phyloP scores from a whole-genome alignment of 352 stramenopile species.

The Globisporangium mamillatum region DNA sequence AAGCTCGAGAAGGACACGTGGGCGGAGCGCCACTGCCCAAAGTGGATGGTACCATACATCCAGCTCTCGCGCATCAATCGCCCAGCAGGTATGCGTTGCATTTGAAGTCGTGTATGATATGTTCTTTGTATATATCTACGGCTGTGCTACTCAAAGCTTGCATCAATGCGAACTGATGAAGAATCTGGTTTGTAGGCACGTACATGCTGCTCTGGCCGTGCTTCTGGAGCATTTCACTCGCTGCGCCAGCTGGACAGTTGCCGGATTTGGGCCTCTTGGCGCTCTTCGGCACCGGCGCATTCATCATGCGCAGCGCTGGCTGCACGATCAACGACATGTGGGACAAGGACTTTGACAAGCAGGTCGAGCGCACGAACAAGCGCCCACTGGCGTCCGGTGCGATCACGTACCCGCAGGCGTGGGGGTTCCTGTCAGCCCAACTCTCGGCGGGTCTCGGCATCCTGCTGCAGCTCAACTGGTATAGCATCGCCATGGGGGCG shows the following conservation, averaged over 20 bases:
- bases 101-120: background rate
- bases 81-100: conserved; percentile 40
- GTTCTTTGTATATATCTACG: too few species aligned
- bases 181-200: conserved; percentile 52
- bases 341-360: conserved; percentile 96
- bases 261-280: conserved; percentile 82
- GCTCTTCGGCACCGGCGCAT: conserved; percentile 86
- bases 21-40: conserved; percentile 69
- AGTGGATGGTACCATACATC: conserved; percentile 85
- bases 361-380: conserved; percentile 94
- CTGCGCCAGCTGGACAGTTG: conserved; percentile 71
- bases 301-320: conserved; percentile 97
- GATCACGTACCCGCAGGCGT: conserved; percentile 89
- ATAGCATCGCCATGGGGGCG: conserved; percentile 92
- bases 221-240: conserved; percentile 96
- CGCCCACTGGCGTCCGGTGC: conserved; percentile 92
- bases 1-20: conserved; percentile 84
- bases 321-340: conserved; percentile 99
- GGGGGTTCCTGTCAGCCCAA: conserved; percentile 92
- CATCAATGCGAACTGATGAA: background rate
- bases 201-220: conserved; percentile 97
- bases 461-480: conserved; percentile 93
- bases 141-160: background rate
- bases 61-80: conserved; percentile 85
- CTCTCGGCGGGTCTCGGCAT: conserved; percentile 91